phyloP scores from a whole-genome alignment of 768 basidiomycete species.

The Xerocomellus intermedius region DNA sequence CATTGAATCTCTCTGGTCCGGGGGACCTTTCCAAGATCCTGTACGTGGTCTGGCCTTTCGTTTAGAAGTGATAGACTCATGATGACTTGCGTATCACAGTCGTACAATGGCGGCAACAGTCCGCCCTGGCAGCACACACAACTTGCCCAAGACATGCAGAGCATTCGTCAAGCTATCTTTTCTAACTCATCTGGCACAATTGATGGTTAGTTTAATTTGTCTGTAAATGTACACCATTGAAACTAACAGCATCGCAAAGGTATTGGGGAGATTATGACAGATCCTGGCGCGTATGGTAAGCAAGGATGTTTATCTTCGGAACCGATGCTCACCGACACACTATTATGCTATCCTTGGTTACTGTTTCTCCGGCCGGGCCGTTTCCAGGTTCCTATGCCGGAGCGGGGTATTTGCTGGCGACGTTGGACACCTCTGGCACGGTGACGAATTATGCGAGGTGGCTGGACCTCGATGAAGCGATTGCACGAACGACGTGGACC shows the following conservation, averaged over 20 bases:
- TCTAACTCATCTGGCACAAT: conserved; percentile 57
- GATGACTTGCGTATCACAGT: conserved; percentile 22
- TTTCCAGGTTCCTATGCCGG: conserved; percentile 63
- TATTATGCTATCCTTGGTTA: background rate
- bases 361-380: conserved; percentile 1
- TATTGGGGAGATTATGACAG: conserved; percentile 50
- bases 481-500: conserved; percentile 60
- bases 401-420: conserved; percentile 59
- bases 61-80: background rate
- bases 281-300: conserved; percentile 62
- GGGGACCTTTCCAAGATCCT: conserved; percentile 66
- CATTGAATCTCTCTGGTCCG: conserved; percentile 75
- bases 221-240: background rate
- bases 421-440: conserved; percentile 38
- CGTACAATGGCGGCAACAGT: conserved; percentile 73
- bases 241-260: conserved; percentile 35
- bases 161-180: conserved; percentile 57
- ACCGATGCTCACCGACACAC: background rate
- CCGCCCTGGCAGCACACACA: conserved; percentile 41
- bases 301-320: background rate
- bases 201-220: conserved; percentile 37
- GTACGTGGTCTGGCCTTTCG: conserved; percentile 34
- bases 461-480: conserved; percentile 65
- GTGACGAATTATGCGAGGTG: conserved; percentile 54
- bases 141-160: conserved; percentile 49